Evolutionary conservation across 1,284 basidiomycete species (phyloP).

Genomic region (Ceratobasidium sp.): DNA sequence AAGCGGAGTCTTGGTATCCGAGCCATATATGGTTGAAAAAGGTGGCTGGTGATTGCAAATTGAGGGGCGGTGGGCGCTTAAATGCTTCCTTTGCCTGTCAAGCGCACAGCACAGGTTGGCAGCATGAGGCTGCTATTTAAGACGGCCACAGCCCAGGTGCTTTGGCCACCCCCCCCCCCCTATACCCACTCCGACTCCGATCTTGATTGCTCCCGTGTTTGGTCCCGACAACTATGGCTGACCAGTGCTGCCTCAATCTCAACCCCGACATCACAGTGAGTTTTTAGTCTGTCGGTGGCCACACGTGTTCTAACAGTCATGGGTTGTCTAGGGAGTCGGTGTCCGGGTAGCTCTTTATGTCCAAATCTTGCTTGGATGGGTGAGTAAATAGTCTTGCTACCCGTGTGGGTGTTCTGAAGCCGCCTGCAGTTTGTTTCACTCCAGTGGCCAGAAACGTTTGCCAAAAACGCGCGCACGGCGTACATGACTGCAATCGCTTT

Average conservation of each 20-base stretch:
- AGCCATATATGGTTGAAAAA: conserved; percentile 46
- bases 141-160: not conserved
- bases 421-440: not conserved
- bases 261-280: conserved; percentile 32
- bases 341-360: conserved; percentile 33
- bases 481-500: conserved; percentile 36
- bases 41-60: conserved; percentile 13
- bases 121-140: not conserved
- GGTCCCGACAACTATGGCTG: not conserved
- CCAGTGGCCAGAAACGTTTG: conserved; percentile 16
- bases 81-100: conserved; percentile 11
- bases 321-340: not conserved
- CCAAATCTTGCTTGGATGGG: conserved; percentile 41
- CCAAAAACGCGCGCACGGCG: conserved; percentile 32
- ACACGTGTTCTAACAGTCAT: not conserved
- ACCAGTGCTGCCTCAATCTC: not conserved
- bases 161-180: not conserved
- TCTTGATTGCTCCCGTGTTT: not conserved
- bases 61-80: not conserved
- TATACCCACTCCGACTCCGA: not conserved
- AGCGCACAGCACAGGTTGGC: not conserved
- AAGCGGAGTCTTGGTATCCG: conserved; percentile 71
- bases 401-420: not conserved
- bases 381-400: not conserved
- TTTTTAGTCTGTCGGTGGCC: not conserved